Conservation (phyloP, 2,329 filamentous ascomycete species). For the Alternaria sp. region DNA sequence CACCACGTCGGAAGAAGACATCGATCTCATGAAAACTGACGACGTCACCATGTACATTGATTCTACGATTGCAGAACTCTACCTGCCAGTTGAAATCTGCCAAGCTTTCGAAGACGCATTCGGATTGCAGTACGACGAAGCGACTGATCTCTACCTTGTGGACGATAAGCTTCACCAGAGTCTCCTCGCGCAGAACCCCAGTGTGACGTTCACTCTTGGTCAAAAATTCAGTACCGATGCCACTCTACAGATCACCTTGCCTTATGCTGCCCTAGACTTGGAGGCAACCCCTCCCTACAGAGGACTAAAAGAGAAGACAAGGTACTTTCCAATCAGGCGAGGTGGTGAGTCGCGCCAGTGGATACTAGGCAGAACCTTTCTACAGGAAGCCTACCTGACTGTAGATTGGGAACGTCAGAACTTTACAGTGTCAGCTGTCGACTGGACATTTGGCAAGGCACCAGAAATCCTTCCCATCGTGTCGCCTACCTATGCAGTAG, state of each 20-base stretch:
- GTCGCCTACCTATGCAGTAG: conserved; percentile 35
- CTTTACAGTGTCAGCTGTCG: conserved; percentile 56
- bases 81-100: conserved; percentile 63
- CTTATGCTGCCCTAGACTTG: conserved; percentile 61
- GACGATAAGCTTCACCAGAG: conserved; percentile 64
- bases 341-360: conserved; percentile 62
- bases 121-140: conserved; percentile 70
- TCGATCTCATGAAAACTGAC: conserved; percentile 46
- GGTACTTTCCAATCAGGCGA: conserved; percentile 72
- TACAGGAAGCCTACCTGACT: conserved; percentile 70
- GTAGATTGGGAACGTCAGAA: conserved; percentile 59
- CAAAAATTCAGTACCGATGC: conserved; percentile 43
- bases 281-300: conserved; percentile 58
- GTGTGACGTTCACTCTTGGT: conserved; percentile 55
- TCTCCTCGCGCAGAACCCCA: conserved; percentile 55
- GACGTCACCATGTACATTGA: conserved; percentile 58
- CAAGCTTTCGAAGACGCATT: conserved; percentile 70
- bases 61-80: conserved; percentile 59
- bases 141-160: conserved; percentile 70
- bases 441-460: conserved; percentile 40
- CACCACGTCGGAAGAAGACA: conserved; percentile 40
- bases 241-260: conserved; percentile 56
- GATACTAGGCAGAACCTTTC: conserved; percentile 71
- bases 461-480: conserved; percentile 45
- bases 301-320: conserved; percentile 67